Evolutionary conservation across 345 rosid species (phyloP).

Genomic region (Populus alba): DNA sequence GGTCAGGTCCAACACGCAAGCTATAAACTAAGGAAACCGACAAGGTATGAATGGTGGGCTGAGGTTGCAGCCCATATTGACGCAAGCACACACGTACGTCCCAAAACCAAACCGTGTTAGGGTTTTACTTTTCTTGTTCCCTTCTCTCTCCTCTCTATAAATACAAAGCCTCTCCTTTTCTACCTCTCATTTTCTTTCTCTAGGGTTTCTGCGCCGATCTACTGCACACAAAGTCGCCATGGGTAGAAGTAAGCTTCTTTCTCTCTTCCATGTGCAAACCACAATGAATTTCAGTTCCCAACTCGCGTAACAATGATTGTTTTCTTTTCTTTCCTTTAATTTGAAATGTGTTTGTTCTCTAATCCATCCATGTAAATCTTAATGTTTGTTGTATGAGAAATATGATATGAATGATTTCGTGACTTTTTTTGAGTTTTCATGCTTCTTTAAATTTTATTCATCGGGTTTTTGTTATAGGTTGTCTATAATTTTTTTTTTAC

Average conservation of each 20-base stretch:
- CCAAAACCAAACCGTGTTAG: background rate
- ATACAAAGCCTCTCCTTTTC: background rate
- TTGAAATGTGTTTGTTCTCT: background rate
- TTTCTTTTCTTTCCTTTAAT: background rate
- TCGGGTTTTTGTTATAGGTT: too few relatives aligned
- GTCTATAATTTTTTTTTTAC: too few relatives aligned
- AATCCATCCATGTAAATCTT: background rate
- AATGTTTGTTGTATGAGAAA: too few relatives aligned
- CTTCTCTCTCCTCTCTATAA: background rate
- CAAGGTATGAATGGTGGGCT: background rate
- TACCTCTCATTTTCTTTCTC: background rate
- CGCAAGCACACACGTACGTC: slow-evolving; percentile 21
- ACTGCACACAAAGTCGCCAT: slow-evolving; percentile 26
- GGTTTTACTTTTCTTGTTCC: background rate
- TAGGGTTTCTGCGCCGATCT: background rate
- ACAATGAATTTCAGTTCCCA: too few relatives aligned
- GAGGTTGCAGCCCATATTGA: background rate
- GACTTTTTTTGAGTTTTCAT: too few relatives aligned
- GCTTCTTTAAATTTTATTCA: too few relatives aligned
- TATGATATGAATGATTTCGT: too few relatives aligned
- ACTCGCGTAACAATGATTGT: too few relatives aligned
- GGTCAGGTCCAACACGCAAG: too few relatives aligned
- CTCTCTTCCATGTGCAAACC: background rate
- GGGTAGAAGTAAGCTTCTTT: slow-evolving; percentile 48
- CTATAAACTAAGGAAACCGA: background rate